phyloP scores from a whole-genome alignment of 805 yeast species.

The Candida sakaeoensis region DNA sequence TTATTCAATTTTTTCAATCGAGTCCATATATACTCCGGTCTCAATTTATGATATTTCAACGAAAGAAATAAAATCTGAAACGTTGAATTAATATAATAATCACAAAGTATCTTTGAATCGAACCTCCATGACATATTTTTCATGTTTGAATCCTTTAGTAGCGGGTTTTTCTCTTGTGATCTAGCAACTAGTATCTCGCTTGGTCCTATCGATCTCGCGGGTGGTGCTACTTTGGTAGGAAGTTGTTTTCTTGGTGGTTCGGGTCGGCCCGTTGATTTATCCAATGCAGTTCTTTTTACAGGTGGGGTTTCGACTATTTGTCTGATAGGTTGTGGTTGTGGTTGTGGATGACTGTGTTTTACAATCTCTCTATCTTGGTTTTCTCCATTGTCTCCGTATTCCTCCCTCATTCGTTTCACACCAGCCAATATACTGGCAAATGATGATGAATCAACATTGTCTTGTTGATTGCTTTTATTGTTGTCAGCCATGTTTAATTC shows the following conservation, averaged over 20 bases:
- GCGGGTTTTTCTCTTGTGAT: constrained; percentile 71
- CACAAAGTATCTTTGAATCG: constrained; percentile 51
- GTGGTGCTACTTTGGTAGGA: neutral
- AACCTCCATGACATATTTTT: constrained; percentile 52
- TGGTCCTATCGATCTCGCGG: constrained; percentile 9
- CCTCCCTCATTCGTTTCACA: constrained; percentile 56
- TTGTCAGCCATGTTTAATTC: constrained; percentile 1
- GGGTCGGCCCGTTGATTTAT: constrained; percentile 13
- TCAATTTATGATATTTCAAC: constrained; percentile 68
- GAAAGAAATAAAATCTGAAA: constrained; percentile 60
- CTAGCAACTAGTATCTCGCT: constrained; percentile 50
- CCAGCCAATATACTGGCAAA: constrained; percentile 70
- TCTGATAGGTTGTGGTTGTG: neutral
- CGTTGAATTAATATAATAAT: constrained; percentile 59
- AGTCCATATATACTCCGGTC: constrained; percentile 69
- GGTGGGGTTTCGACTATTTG: neutral
- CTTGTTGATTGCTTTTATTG: neutral
- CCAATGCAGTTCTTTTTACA: constrained; percentile 1
- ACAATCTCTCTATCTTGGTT: constrained; percentile 2
- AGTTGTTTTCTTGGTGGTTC: constrained; percentile 11
- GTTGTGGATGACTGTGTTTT: neutral
- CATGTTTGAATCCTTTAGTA: constrained; percentile 47
- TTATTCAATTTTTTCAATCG: constrained; percentile 43
- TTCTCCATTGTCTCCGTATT: constrained; percentile 20
- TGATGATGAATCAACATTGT: constrained; percentile 48